Conservation (phyloP, 805 yeast genomes). For the Candida verbasci region DNA sequence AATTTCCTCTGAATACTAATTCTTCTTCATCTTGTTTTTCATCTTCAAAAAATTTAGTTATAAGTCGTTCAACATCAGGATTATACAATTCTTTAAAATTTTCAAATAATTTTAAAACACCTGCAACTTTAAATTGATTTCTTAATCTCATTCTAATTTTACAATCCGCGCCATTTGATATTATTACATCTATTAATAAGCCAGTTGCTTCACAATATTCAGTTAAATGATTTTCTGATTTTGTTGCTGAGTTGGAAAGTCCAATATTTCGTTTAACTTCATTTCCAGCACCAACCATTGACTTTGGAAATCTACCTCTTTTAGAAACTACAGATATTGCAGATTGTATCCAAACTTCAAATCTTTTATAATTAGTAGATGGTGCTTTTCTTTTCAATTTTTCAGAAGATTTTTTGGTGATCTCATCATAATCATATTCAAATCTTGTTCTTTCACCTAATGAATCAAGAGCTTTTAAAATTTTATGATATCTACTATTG, state of each 20-base stretch:
- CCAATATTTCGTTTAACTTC: slow-evolving; percentile 47
- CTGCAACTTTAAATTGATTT: slow-evolving; percentile 54
- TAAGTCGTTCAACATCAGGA: slow-evolving; percentile 61
- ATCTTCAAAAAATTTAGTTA: slow-evolving; percentile 54
- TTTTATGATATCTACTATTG: slow-evolving; percentile 47
- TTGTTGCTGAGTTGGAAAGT: slow-evolving; percentile 38
- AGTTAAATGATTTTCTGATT: slow-evolving; percentile 55
- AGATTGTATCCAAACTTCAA: slow-evolving; percentile 67
- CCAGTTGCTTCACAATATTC: slow-evolving; percentile 73
- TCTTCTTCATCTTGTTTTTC: slow-evolving; percentile 55
- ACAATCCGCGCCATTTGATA: slow-evolving; percentile 41
- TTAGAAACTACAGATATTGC: slow-evolving; percentile 73
- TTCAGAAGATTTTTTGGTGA: slow-evolving; percentile 4
- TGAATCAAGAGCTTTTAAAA: slow-evolving; percentile 48
- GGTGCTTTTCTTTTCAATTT: slow-evolving; percentile 34
- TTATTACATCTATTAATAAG: slow-evolving; percentile 64
- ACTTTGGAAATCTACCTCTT: slow-evolving; percentile 78
- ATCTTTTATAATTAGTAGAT: slow-evolving; percentile 40
- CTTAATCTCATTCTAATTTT: slow-evolving; percentile 54
- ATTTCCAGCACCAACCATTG: slow-evolving; percentile 87
- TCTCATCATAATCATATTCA: slow-evolving; percentile 26
- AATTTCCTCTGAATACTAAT: slow-evolving; percentile 25
- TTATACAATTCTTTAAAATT: slow-evolving; percentile 50
- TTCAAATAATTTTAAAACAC: slow-evolving; percentile 49
- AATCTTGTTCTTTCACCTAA: slow-evolving; percentile 35